Base-by-base conservation (phyloP, 1,139 yeast genomes). In the Geotrichum aggregatum region DNA sequence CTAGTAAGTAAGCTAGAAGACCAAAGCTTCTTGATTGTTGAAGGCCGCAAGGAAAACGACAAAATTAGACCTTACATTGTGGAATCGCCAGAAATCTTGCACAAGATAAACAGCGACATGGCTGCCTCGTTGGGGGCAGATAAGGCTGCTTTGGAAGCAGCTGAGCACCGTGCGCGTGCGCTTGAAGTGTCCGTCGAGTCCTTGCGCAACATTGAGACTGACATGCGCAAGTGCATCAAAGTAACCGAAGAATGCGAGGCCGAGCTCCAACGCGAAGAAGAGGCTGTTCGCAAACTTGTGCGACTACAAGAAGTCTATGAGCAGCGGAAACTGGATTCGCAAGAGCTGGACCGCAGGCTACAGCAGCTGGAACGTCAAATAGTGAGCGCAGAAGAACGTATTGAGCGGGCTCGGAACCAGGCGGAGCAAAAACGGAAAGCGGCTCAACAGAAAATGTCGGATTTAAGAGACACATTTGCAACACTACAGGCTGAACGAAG, bases 11-110 rank as follows among this genome's bases (percentile, higher is more conserved):
- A 79, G 56, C 65, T 79, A 2, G 82, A 82, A 56, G 83, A 80
- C 60, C 75, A 75, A 48, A 76, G 76, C 54, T 77, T 76, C 46
- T 61, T 79, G 44, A 73, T 82, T 13, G 70, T 77, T 35, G 88
- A 82, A 56, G 69, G 80, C 2, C 78, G 76, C 52, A 78, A 78
- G 52, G 84, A 82, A 54, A 70, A 80, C 42, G 88, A 82, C 50
- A 77, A 77, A 55, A 70, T 87, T 49, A 76, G 79, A 55, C 77
- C 78, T 31, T 84, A 83, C 60, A 73, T 83, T 13, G 76, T 79
- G 44, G 82, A 84, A 48, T 82, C 87, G 46, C 80, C 87, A 8
- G 78, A 76, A 28, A 76, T 77, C 31, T 70, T 86, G 16, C 74
- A 74, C 45, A 76, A 75, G 57, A 75, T 80, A 24, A 80, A 84